These are phyloP conservation scores for Capillidium heterosporum DNA, from an alignment of 371 early-diverging fungal genomes.

Conservation along the genomic window DNA sequence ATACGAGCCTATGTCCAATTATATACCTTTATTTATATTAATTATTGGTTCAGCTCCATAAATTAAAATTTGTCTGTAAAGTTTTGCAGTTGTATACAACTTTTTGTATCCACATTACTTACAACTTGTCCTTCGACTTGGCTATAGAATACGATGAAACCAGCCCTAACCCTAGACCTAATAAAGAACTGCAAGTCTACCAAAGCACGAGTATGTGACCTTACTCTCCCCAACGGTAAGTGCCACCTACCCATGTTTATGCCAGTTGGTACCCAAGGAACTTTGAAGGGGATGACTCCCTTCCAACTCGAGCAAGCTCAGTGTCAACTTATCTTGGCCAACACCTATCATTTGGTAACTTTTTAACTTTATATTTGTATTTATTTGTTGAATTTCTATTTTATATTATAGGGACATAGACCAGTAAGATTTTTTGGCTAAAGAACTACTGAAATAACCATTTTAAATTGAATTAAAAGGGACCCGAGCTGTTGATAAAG, in stretches of 20 bases:
- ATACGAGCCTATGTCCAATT: too few species aligned
- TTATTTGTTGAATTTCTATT: background rate
- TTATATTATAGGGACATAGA: constrained; percentile 7
- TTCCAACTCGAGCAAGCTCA: constrained; percentile 62
- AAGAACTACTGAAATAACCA: background rate
- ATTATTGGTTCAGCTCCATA: too few species aligned
- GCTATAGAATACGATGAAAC: background rate
- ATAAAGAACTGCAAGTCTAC: constrained; percentile 73
- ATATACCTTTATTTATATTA: too few species aligned
- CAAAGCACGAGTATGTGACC: constrained; percentile 64
- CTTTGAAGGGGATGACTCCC: constrained; percentile 74
- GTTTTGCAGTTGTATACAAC: too few species aligned
- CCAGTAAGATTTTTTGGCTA: constrained; percentile 8
- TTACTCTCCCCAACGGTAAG: constrained; percentile 67
- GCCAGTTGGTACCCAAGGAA: constrained; percentile 96
- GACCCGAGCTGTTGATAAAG: constrained; percentile 55
- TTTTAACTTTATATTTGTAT: background rate
- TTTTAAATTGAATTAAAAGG: constrained; percentile 12
- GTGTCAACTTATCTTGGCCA: constrained; percentile 82
- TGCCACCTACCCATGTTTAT: constrained; percentile 88
- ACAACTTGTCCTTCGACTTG: too few species aligned
- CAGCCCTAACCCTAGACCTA: constrained; percentile 32
- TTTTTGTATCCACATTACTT: too few species aligned
- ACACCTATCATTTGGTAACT: constrained; percentile 75
- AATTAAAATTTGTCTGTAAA: too few species aligned